Base-by-base conservation (phyloP, 2,329 filamentous ascomycete species). In the Diaporthe citriasiana region DNA sequence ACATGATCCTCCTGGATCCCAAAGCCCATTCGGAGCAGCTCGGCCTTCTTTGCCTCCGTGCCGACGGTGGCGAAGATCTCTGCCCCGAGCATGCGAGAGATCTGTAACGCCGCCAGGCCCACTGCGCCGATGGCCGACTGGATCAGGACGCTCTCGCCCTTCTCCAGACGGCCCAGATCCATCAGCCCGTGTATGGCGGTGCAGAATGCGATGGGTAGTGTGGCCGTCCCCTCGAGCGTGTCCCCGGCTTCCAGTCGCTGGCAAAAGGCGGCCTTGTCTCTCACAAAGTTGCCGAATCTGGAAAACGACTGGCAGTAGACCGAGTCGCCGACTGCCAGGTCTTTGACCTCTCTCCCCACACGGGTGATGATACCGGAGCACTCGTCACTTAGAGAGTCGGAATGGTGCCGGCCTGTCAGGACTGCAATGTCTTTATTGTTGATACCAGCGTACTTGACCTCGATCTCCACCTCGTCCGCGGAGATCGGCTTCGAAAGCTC, bases 51-150 rank as follows among this genome's bases (percentile, higher is more conserved):
- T 63, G 3, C 77, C 57, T 7, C 57, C 25, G 15, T 71, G 25
- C 71, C 66, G 5, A 71, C 82, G 0, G 85, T 87, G 3, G 80
- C 81, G 73, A 85, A 86, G 3, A 89, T 77, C 6, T 83, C 80
- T 8, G 82, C 82, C 0, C 82, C 84, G 4, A 80, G 73, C 1
- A 79, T 73, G 50, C 77, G 78, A 7, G 84, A 84, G 17, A 88
- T 73, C 10, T 81, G 78, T 4, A 88, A 75, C 4, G 84, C 86
- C 19, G 83, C 83, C n/a, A 85, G 80, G 0, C 87, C 86, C 40
- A 84, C 79, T 1, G 80, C 80, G 66, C 35, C 35, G 35, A 12
- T 38, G 35, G 35, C 35, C 35, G 35, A 38, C 35, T 38, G 35
- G 35, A 38, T 38, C 35, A 38, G 35, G 35, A 38, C 35, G 35